A percentile compares a stretch with the other conserved stretches of the same genome.
Evolutionary conservation across 2,329 filamentous ascomycete species (phyloP).

Genomic region (Bipolaris victoriae): DNA sequence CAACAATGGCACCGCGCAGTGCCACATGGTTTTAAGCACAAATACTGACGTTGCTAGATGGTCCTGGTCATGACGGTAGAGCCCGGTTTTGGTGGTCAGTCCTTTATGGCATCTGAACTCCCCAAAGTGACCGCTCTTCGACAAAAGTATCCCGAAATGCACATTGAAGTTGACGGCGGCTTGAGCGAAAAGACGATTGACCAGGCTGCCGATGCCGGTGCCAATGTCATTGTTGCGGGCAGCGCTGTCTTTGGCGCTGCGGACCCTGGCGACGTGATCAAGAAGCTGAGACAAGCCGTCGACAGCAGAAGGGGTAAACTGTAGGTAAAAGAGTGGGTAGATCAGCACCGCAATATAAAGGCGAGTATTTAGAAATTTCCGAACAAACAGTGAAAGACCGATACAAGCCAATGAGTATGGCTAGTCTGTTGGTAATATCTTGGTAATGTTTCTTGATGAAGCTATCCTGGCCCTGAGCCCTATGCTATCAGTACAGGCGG

Average conservation of each 20-base stretch:
- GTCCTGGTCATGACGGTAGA: constrained; percentile 98
- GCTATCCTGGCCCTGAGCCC: background rate
- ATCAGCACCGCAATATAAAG: background rate
- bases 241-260: constrained; percentile 94
- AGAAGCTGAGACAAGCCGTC: constrained; percentile 78
- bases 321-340: constrained; percentile 14
- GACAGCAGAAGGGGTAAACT: constrained; percentile 61
- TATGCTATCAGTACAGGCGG: too few species aligned
- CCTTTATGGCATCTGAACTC: constrained; percentile 96
- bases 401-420: too few species aligned
- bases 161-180: constrained; percentile 97
- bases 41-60: constrained; percentile 68
- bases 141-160: constrained; percentile 83
- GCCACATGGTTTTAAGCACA: background rate
- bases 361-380: too few species aligned
- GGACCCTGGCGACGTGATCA: constrained; percentile 85
- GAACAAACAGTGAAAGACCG: too few species aligned
- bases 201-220: constrained; percentile 90
- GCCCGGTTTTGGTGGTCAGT: constrained; percentile 96
- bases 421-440: background rate
- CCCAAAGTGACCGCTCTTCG: constrained; percentile 90
- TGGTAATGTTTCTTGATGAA: background rate
- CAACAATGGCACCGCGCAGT: constrained; percentile 7
- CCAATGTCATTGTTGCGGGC: constrained; percentile 97
- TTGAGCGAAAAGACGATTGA: constrained; percentile 88